These are phyloP conservation scores for Cladosporium sp. DNA, from an alignment of 2,329 filamentous ascomycete species.

Conservation along the genomic window DNA sequence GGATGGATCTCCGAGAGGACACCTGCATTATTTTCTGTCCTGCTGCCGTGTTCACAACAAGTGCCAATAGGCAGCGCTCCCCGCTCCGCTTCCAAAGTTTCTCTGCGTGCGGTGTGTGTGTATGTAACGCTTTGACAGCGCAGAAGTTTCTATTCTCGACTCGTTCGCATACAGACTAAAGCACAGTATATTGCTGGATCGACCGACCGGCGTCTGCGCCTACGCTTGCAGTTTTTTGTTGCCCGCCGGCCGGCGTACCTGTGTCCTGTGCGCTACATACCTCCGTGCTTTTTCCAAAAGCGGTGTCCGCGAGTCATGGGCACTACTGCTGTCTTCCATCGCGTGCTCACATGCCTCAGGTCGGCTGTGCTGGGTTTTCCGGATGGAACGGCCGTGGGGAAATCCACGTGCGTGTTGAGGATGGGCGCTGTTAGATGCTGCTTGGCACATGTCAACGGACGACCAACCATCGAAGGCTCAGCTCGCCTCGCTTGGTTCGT, in stretches of 20 bases:
- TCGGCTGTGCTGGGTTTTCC: background rate
- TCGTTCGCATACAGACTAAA: background rate
- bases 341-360: slow-evolving; percentile 13
- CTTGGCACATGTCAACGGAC: background rate
- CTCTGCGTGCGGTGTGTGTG: background rate
- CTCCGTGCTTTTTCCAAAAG: background rate
- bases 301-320: slow-evolving; percentile 1
- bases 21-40: background rate
- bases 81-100: background rate
- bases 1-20: slow-evolving; percentile 8
- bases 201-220: too few relatives aligned
- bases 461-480: background rate
- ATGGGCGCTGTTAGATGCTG: background rate
- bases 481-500: background rate
- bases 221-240: slow-evolving; percentile 3
- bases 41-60: slow-evolving; percentile 11
- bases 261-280: background rate
- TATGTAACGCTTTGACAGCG: slow-evolving; percentile 13
- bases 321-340: background rate
- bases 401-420: background rate
- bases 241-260: background rate
- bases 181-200: background rate
- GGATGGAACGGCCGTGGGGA: background rate
- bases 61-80: background rate
- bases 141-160: slow-evolving; percentile 4